Evolutionary conservation across 257 asterid species (phyloP).

Genomic region (Nicotiana noctiflora): DNA sequence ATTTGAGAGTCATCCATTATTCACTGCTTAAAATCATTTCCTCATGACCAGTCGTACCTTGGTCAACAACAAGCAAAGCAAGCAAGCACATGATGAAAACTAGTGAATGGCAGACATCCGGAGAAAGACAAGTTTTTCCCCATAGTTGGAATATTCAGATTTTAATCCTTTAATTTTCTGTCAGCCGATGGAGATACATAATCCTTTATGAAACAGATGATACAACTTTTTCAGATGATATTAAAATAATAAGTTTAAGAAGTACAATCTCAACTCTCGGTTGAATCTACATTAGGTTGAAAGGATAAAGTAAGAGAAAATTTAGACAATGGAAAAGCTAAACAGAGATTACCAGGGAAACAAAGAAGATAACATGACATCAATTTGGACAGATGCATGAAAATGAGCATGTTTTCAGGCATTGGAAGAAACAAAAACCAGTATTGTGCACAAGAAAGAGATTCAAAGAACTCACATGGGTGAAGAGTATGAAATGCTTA

Average conservation of each 20-base stretch:
- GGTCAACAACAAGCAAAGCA: background rate
- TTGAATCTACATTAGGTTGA: background rate
- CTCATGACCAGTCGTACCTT: background rate
- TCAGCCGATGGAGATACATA: background rate
- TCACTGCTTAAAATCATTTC: background rate
- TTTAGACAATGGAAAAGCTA: background rate
- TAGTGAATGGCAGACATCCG: background rate
- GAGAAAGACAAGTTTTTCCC: background rate
- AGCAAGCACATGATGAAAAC: background rate
- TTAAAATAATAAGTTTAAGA: background rate
- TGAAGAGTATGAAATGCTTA: conserved; percentile 67
- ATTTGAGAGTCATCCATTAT: background rate
- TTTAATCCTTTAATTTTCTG: background rate
- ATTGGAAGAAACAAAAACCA: background rate
- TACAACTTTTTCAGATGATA: background rate
- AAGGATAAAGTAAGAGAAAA: background rate
- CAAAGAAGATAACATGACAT: background rate
- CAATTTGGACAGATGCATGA: background rate
- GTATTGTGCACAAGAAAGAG: background rate
- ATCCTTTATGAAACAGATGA: background rate
- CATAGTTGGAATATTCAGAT: background rate
- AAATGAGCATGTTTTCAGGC: background rate
- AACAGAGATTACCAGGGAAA: background rate
- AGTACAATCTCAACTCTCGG: background rate
- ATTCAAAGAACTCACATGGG: conserved; percentile 47